These are phyloP conservation scores for Chaetomidium leptoderma DNA, from an alignment of 495 filamentous ascomycete species.

Conservation along the genomic window DNA sequence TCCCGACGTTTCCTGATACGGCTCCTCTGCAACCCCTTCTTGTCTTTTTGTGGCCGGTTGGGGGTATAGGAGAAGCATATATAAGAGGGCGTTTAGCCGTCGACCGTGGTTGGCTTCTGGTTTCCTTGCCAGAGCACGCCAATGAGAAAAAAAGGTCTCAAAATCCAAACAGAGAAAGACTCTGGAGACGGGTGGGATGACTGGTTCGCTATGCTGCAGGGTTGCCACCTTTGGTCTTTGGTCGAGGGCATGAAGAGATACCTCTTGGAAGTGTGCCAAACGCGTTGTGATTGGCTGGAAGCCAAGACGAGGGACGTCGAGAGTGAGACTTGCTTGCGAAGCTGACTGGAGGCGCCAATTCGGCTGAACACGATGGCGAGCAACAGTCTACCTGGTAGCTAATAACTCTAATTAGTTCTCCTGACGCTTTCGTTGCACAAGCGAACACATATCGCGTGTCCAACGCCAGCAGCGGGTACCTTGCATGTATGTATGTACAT, in stretches of 20 bases:
- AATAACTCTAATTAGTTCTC: no score
- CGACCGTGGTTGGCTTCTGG: slow-evolving; percentile 28
- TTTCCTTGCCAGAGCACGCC: slow-evolving; percentile 21
- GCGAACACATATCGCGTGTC: slow-evolving; percentile 2
- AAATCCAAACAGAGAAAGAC: slow-evolving; percentile 20
- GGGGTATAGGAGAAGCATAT: slow-evolving; percentile 27
- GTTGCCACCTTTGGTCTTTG: slow-evolving; percentile 20
- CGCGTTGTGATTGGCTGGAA: slow-evolving; percentile 14
- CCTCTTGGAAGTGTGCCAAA: no score
- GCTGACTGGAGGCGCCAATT: neutral
- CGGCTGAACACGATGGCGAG: neutral
- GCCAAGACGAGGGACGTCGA: slow-evolving; percentile 6
- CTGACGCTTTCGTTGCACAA: neutral
- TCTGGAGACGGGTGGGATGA: slow-evolving; percentile 23
- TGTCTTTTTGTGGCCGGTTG: slow-evolving; percentile 17
- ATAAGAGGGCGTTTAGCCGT: slow-evolving; percentile 28
- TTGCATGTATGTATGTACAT: no score
- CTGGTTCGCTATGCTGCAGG: slow-evolving; percentile 19
- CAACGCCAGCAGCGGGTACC: slow-evolving; percentile 11
- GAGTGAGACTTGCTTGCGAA: no score
- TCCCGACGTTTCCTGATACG: slow-evolving; percentile 27
- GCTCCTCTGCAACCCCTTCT: slow-evolving; percentile 26
- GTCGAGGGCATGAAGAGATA: slow-evolving; percentile 13
- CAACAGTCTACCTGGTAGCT: neutral
- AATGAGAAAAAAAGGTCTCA: slow-evolving; percentile 13